phyloP scores from a whole-genome alignment of 2,329 filamentous ascomycete genomes.

The Ceratocystiopsis minuta region DNA sequence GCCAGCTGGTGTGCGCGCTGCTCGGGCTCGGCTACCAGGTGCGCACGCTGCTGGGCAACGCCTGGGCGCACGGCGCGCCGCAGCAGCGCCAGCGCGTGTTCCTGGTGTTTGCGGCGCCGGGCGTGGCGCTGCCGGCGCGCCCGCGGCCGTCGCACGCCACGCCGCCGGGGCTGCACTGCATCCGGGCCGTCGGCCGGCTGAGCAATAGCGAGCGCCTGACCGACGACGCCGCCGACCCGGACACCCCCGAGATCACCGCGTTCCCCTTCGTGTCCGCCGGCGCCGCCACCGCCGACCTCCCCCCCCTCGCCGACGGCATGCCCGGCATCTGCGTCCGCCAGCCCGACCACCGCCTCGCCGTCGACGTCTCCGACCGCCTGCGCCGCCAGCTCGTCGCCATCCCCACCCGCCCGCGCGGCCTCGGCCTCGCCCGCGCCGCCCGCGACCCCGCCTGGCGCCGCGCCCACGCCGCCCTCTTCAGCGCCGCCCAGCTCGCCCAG shows the following conservation, averaged over 20 bases:
- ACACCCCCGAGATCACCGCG: slow-evolving; percentile 25
- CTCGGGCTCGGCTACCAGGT: slow-evolving; percentile 65
- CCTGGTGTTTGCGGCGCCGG: slow-evolving; percentile 52
- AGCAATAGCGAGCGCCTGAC: slow-evolving; percentile 43
- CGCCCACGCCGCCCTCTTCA: slow-evolving; percentile 23
- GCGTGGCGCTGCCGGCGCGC: slow-evolving; percentile 32
- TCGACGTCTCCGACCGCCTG: slow-evolving; percentile 19
- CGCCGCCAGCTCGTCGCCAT: slow-evolving; percentile 36
- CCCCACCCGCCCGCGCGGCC: slow-evolving; percentile 37
- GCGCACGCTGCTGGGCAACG: slow-evolving; percentile 47
- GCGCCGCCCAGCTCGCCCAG: slow-evolving; percentile 8
- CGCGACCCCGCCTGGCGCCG: slow-evolving; percentile 14
- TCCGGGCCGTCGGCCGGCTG: slow-evolving; percentile 30
- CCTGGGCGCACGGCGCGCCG: slow-evolving; percentile 48
- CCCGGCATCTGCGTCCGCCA: slow-evolving; percentile 41
- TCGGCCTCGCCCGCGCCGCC: slow-evolving; percentile 29
- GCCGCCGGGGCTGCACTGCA: slow-evolving; percentile 19
- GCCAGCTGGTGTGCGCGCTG: slow-evolving; percentile 53
- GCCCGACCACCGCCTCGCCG: slow-evolving; percentile 48
- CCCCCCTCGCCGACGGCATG: slow-evolving; percentile 39
- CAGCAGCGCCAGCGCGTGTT: slow-evolving; percentile 54
- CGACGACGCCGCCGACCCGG: slow-evolving; percentile 10
- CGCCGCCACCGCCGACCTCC: slow-evolving; percentile 42
- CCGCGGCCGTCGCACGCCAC: slow-evolving; percentile 43
- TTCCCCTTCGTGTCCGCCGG: slow-evolving; percentile 38